Evolutionary conservation across 2,329 filamentous ascomycete genomes (phyloP), one percentile per base, ranked within the genome.

Genomic region (Colletotrichum paranaense): DNA sequence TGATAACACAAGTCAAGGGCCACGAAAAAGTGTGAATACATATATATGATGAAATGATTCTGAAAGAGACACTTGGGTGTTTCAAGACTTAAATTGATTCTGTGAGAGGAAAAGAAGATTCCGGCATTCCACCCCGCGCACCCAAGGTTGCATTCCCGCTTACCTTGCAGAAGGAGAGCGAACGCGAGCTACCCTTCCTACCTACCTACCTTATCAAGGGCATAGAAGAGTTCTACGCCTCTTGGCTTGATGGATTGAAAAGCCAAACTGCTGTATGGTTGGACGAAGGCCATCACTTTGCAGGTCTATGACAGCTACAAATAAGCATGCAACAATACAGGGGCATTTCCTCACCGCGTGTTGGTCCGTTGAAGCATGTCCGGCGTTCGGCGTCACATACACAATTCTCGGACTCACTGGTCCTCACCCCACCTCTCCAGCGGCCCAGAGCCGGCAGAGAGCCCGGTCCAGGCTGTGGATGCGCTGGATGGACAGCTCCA

Each of bases 371-470:
- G 26, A 46, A 53, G 65, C 30, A 53, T 38, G 67, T 73, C 67
- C 70, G 70, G 67, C 67, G 60, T 62, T 65, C 70, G 70, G 67
- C 71, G 67, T 62, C 67, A 60, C 8, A 65, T 65, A 28, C 62
- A 58, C 58, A 26, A 49, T 22, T 49, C 19, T 49, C 42, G 42
- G 42, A 49, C 42, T 49, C 42, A 49, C 42, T 11, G 8, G 42
- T 9, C 55, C 71, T 71, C 67, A 62, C 62, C 60, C 56, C 67
- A 70, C 71, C 56, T 57, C 63, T 16, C 59, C 46, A 59, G 38
- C 38, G 38, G 38, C 38, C 38, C 38, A 42, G 16, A 42, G 62
- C 32, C 64, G 46, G 30, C 35, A 55, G 52, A 28, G 56, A 19
- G 49, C 56, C n/a, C 62, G 53, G 53, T 49, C 32, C 38, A 53